These are phyloP conservation scores for Boletus semigastroideus DNA, from an alignment of 1,284 basidiomycete species.

Conservation along the genomic window DNA sequence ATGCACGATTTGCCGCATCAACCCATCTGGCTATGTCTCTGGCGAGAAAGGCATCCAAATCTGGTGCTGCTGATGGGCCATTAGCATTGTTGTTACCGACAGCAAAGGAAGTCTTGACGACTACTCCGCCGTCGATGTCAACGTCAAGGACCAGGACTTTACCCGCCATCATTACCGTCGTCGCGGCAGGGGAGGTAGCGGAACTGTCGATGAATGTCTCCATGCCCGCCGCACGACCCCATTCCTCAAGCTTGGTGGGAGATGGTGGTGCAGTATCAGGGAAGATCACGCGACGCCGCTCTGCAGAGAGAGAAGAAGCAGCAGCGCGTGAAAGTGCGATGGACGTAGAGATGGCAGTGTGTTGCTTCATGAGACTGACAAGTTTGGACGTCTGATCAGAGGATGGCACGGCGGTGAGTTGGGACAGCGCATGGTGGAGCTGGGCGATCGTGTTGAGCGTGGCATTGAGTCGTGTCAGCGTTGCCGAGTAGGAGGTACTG, in stretches of 20 bases:
- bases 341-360: slow-evolving; percentile 46
- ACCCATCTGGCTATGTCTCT: slow-evolving; percentile 55
- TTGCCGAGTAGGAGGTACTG: slow-evolving; percentile 41
- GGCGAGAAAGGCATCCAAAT: slow-evolving; percentile 60
- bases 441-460: slow-evolving; percentile 52
- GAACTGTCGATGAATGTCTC: slow-evolving; percentile 66
- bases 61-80: slow-evolving; percentile 41
- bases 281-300: slow-evolving; percentile 23
- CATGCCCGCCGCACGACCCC: slow-evolving; percentile 65
- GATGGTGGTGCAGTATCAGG: slow-evolving; percentile 30
- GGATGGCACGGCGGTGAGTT: slow-evolving; percentile 48
- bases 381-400: slow-evolving; percentile 57
- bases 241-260: slow-evolving; percentile 50
- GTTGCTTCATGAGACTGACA: slow-evolving; percentile 63
- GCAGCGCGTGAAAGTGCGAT: slow-evolving; percentile 26
- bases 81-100: slow-evolving; percentile 47
- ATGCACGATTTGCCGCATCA: slow-evolving; percentile 58
- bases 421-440: slow-evolving; percentile 51
- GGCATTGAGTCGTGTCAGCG: slow-evolving; percentile 45
- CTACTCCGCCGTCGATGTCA: slow-evolving; percentile 50
- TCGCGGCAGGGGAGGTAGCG: slow-evolving; percentile 33
- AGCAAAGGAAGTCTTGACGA: slow-evolving; percentile 72
- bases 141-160: slow-evolving; percentile 77
- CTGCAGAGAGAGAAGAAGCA: slow-evolving; percentile 22
- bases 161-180: slow-evolving; percentile 64